Base-by-base conservation (phyloP, 2,329 filamentous ascomycete genomes). In the Neonectria ditissima region DNA sequence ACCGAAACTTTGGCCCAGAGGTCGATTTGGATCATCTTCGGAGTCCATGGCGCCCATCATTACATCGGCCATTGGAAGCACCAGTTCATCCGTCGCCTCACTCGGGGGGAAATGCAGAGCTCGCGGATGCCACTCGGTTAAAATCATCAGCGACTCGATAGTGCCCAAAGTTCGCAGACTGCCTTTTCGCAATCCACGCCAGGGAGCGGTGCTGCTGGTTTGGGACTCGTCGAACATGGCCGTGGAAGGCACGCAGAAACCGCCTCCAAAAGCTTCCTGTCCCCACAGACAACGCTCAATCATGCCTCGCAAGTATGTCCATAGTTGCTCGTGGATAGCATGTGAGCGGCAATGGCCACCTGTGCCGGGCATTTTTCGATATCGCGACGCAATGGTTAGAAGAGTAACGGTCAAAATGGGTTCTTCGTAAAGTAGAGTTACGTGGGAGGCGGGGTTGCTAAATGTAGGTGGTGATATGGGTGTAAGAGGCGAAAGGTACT, bases 91-190 rank as follows among this genome's bases (percentile, higher is more conserved):
- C 2, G 88, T 89, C 1, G 88, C 86, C 67, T 96, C 92, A 18
- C 92, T 90, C 1, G 92, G 91, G 3, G 96, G 96, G 74, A 98
- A 99, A 77, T 98, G 95, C 64, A 99, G 84, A 16, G 94, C 94
- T 6, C 95, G 89, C 5, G 96, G 96, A 77, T 98, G 95, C 95
- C 96, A 99, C 75, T 99, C 96, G 1, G 95, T 98, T 47, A 99
- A 83, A 26, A 99, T 91, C 84, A 99, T 89, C 32, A 99, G 81
- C 34, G 94, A 97, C 80, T 99, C 96, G 26, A 99, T 93, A 0
- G 95, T 97, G 16, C 96, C 96, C 4, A 99, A 82, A 0, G 95
- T 97, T 55, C 96, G 87, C 56, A 98, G 82, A 69, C 94, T 96
- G 20, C 92, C 92, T 74, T 91, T 92, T 60, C 89, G 78, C 80